A percentile compares a stretch with the other conserved stretches of the same genome.
These are phyloP conservation scores for Magnusiomyces tetraspermus DNA, from an alignment of 1,139 yeast species.

Conservation along the genomic window DNA sequence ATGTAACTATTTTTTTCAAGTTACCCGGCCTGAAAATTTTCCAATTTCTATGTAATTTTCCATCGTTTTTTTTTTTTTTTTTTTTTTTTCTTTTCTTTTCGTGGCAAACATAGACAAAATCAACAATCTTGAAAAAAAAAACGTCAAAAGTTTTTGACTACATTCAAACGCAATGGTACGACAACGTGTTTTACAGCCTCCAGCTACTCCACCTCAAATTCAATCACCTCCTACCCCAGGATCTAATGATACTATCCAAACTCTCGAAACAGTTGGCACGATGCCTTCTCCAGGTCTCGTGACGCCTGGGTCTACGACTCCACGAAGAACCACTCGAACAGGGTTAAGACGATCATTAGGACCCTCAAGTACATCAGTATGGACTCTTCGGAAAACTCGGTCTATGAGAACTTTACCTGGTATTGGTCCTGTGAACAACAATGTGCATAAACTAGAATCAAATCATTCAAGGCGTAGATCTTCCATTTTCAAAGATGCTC, in stretches of 20 bases:
- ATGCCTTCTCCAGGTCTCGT: background rate
- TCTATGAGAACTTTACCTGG: background rate
- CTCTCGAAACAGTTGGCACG: background rate
- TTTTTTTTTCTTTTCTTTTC: too few relatives aligned
- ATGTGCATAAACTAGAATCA: background rate
- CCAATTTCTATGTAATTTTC: background rate
- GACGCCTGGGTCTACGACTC: background rate
- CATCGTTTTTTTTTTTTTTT: background rate
- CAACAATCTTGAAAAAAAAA: too few relatives aligned
- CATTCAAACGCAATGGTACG: too few relatives aligned
- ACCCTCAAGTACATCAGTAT: background rate
- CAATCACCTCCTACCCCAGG: background rate
- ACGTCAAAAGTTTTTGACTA: too few relatives aligned
- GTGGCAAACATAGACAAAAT: too few relatives aligned
- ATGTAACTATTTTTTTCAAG: background rate
- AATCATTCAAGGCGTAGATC: too few relatives aligned
- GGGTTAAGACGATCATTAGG: background rate
- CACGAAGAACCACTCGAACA: background rate
- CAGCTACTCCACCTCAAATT: background rate
- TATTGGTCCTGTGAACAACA: background rate
- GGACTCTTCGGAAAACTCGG: background rate
- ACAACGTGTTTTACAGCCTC: background rate
- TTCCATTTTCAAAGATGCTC: background rate
- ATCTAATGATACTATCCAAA: background rate
- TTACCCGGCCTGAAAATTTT: background rate